Base-by-base conservation (phyloP, 2,329 filamentous ascomycete genomes). In the Endoconidiophora laricicola region DNA sequence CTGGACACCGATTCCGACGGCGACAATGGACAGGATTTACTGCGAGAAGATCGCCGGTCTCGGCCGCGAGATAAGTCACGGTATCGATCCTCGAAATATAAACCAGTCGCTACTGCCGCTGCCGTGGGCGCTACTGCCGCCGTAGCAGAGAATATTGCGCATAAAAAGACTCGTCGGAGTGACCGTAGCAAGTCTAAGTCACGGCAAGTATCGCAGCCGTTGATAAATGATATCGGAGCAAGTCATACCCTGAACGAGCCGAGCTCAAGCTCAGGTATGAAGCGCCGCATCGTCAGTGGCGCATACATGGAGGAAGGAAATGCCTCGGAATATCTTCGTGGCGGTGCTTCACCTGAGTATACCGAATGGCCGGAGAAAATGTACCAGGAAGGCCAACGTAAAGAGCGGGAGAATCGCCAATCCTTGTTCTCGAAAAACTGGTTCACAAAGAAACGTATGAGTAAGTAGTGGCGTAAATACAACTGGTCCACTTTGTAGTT, bases 241-340 rank as follows among this genome's bases (percentile, higher is more conserved):
- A 52, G 36, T 45, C 38, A 54, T 57, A 41, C 46, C 52, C 60
- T 59, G 48, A 64, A 65, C 46, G 43, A 45, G 22, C 43, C 43
- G 6, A n/a, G 43, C 7, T 45, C 43, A 3, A 3, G 29, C 29
- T 14, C 29, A 6, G 62, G 62, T 40, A 72, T 70, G 55, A 76
- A 77, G 59, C 71, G 70, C 51, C 68, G 82, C 54, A 69, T 83
- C n/a, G 79, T 82, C 18, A 86, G 81, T 55, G 81, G 81, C 18
- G 78, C 79, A 0, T 65, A 81, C 16, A 66, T 83, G 56, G 82
- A 86, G 58, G 81, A 86, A 60, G 81, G 81, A 0, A 63, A 67
- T n/a, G 63, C 63, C 5, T 60, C 56, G 18, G 62, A 63, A 22
- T 36, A 50, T 2, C 48, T 73, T 4, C 62, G 71, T 53, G 71